These are phyloP conservation scores for Lepiota venenata DNA, from an alignment of 768 basidiomycete genomes.

Conservation along the genomic window DNA sequence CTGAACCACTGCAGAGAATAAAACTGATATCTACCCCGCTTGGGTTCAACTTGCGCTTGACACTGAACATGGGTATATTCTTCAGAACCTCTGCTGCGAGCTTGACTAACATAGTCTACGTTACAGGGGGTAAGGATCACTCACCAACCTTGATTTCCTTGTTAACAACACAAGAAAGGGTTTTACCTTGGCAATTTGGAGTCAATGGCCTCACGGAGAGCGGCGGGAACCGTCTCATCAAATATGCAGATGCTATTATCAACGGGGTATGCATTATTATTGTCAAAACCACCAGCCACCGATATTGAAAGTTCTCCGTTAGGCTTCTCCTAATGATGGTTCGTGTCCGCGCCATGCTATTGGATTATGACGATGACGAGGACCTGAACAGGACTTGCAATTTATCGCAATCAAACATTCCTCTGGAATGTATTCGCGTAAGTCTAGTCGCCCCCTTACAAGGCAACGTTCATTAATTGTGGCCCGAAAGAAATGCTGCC, in stretches of 20 bases:
- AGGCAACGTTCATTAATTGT: constrained; percentile 4
- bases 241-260: constrained; percentile 51
- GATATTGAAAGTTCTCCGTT: background rate
- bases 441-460: constrained; percentile 9
- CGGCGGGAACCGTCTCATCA: constrained; percentile 50
- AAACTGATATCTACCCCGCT: constrained; percentile 43
- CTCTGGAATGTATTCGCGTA: constrained; percentile 53
- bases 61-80: constrained; percentile 45
- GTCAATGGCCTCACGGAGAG: constrained; percentile 43
- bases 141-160: background rate
- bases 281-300: background rate
- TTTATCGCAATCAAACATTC: constrained; percentile 49
- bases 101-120: background rate
- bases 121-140: constrained; percentile 24
- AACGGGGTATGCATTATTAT: constrained; percentile 32
- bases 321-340: constrained; percentile 59
- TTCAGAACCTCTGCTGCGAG: background rate
- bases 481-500: constrained; percentile 26
- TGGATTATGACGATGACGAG: background rate
- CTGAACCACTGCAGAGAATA: constrained; percentile 34
- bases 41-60: constrained; percentile 49
- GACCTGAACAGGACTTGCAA: constrained; percentile 35
- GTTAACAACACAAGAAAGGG: constrained; percentile 20
- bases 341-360: constrained; percentile 7
- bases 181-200: constrained; percentile 62